These are phyloP conservation scores for Lepidium didymum DNA, from an alignment of 345 rosid genomes.

Conservation along the genomic window DNA sequence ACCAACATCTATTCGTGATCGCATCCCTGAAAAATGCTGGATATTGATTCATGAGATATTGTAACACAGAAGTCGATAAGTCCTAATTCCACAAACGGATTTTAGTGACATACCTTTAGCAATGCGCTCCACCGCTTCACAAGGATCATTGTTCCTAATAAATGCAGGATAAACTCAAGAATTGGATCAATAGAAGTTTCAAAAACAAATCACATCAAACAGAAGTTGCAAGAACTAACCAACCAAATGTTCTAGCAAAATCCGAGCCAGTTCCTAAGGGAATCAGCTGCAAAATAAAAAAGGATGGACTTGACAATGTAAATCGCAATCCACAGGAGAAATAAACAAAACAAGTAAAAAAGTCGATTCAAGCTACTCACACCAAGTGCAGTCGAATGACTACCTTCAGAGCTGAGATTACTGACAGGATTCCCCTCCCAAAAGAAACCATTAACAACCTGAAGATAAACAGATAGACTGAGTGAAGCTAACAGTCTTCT, in stretches of 20 bases:
- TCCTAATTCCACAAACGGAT: neutral
- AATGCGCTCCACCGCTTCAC: slow-evolving; percentile 77
- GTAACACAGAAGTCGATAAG: neutral
- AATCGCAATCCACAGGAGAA: neutral
- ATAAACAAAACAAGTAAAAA: neutral
- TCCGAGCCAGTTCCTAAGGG: slow-evolving; percentile 97
- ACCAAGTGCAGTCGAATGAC: slow-evolving; percentile 77
- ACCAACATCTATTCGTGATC: slow-evolving; percentile 68
- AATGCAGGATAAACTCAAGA: slow-evolving; percentile 1
- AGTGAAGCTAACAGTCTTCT: neutral
- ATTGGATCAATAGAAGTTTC: neutral
- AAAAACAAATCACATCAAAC: neutral
- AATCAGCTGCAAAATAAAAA: slow-evolving; percentile 48
- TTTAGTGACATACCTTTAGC: slow-evolving; percentile 46
- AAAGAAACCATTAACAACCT: slow-evolving; percentile 98
- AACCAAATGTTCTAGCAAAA: slow-evolving; percentile 89
- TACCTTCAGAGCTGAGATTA: slow-evolving; percentile 37
- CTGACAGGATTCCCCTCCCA: slow-evolving; percentile 67
- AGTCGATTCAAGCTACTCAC: slow-evolving; percentile 40
- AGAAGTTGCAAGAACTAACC: slow-evolving; percentile 50
- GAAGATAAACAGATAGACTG: slow-evolving; percentile 9
- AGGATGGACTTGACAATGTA: neutral
- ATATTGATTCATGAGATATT: neutral
- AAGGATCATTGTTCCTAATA: slow-evolving; percentile 78
- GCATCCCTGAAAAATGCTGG: slow-evolving; percentile 46